Percentiles rank a stretch among this genome's conserved stretches.
These are phyloP conservation scores for Gleditsia sinensis DNA, from an alignment of 306 rosid species.

Conservation along the genomic window DNA sequence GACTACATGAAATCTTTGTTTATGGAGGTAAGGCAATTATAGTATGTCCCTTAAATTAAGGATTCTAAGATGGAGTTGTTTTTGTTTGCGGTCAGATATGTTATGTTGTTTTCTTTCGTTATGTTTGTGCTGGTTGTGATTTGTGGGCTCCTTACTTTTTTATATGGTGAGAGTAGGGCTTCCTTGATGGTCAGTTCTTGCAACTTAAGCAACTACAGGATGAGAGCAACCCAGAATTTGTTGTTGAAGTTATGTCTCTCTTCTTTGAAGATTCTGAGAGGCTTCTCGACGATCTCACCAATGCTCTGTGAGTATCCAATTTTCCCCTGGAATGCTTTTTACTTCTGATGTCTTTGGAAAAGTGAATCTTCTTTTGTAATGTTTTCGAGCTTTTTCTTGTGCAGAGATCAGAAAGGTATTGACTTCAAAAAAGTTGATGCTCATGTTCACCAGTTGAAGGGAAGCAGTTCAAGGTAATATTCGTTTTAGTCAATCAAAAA, in stretches of 20 bases:
- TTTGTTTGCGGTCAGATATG: conserved; percentile 31
- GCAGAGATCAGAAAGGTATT: conserved; percentile 69
- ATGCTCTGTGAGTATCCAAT: conserved; percentile 64
- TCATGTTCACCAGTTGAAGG: conserved; percentile 95
- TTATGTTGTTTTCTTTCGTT: conserved; percentile 28
- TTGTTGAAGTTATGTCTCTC: conserved; percentile 86
- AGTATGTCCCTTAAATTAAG: not conserved
- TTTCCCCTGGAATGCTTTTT: not conserved
- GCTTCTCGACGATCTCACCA: conserved; percentile 87
- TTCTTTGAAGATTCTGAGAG: conserved; percentile 96
- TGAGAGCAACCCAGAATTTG: conserved; percentile 95
- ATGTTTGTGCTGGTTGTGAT: conserved; percentile 26
- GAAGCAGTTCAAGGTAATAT: conserved; percentile 93
- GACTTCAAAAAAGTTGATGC: conserved; percentile 94
- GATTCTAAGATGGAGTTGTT: conserved; percentile 27
- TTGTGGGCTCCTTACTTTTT: not conserved
- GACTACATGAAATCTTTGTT: conserved; percentile 76
- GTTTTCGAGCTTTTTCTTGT: conserved; percentile 27
- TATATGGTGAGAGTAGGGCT: conserved; percentile 56
- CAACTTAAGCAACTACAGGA: conserved; percentile 98
- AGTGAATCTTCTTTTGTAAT: conserved; percentile 26
- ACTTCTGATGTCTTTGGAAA: conserved; percentile 9
- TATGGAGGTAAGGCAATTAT: conserved; percentile 56
- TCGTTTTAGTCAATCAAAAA: conserved; percentile 10
- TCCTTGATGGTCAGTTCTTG: conserved; percentile 81